Conservation (phyloP, 1,139 yeast species). For the Candida pseudocylindracea region DNA sequence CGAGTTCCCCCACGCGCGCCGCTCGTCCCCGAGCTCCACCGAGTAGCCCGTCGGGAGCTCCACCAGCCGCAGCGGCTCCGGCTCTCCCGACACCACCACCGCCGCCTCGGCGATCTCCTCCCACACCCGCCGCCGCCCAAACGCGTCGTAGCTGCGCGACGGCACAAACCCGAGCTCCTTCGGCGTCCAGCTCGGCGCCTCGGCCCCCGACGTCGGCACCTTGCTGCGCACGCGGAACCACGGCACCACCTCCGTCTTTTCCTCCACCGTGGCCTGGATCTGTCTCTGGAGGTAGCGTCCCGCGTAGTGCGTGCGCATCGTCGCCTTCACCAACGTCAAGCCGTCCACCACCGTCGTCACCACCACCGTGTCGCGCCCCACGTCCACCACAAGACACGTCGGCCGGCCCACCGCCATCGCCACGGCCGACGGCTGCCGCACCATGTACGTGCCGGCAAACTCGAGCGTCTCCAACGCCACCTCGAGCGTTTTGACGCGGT, state of each 20-base stretch:
- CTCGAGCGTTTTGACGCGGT: slow-evolving; percentile 57
- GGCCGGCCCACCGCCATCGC: slow-evolving; percentile 91
- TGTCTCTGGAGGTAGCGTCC: slow-evolving; percentile 35
- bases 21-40: slow-evolving; percentile 21
- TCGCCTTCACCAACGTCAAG: slow-evolving; percentile 52
- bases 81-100: slow-evolving; percentile 17
- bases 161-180: slow-evolving; percentile 7
- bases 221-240: slow-evolving; percentile 7
- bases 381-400: slow-evolving; percentile 78
- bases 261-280: slow-evolving; percentile 9
- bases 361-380: slow-evolving; percentile 69
- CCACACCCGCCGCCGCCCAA: slow-evolving; percentile 12
- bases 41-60: slow-evolving; percentile 60
- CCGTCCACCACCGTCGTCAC: slow-evolving; percentile 94
- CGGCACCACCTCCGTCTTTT: slow-evolving; percentile 5
- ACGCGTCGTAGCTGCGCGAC: slow-evolving; percentile 16
- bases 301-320: slow-evolving; percentile 43
- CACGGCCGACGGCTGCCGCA: slow-evolving; percentile 73
- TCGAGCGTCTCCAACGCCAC: slow-evolving; percentile 48
- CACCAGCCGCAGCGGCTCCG: slow-evolving; percentile 33
- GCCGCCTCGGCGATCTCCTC: slow-evolving; percentile 50
- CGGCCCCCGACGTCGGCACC: slow-evolving; percentile 12
- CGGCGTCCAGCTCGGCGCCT: slow-evolving; percentile 7
- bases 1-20: slow-evolving; percentile 53
- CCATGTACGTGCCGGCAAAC: slow-evolving; percentile 73